These are phyloP conservation scores for Phycomyces blakesleeanus DNA, from an alignment of 192 early-diverging fungal species.

Conservation along the genomic window DNA sequence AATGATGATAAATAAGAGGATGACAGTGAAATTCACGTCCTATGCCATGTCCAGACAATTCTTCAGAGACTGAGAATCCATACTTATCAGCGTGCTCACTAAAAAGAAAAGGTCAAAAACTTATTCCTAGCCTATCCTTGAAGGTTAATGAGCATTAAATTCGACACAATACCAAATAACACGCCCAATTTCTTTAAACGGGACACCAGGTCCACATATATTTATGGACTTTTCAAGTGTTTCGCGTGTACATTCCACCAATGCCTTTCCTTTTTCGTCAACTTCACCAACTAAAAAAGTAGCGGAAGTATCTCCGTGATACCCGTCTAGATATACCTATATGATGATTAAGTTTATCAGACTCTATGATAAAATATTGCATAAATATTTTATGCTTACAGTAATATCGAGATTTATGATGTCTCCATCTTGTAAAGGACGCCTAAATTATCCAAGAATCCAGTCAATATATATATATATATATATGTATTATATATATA, in stretches of 20 bases:
- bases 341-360: background rate
- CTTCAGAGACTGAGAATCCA: conserved; percentile 61
- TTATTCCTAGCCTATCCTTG: too few species aligned
- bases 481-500: background rate
- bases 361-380: conserved; percentile 1
- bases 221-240: conserved; percentile 57
- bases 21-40: conserved; percentile 80
- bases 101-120: background rate
- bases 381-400: conserved; percentile 28
- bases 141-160: background rate
- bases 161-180: conserved; percentile 46
- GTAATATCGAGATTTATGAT: conserved; percentile 81
- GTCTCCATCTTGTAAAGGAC: conserved; percentile 63
- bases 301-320: conserved; percentile 70
- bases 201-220: conserved; percentile 71
- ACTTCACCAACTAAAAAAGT: conserved; percentile 63
- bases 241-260: conserved; percentile 57
- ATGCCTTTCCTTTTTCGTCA: conserved; percentile 48
- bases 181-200: conserved; percentile 62
- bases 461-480: background rate
- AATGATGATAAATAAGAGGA: conserved; percentile 77
- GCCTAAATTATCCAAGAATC: conserved; percentile 5
- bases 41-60: conserved; percentile 87
- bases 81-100: conserved; percentile 38
- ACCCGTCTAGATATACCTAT: conserved; percentile 55